Base-by-base conservation (phyloP, 2,329 filamentous ascomycete species). In the Colletotrichum sp. region DNA sequence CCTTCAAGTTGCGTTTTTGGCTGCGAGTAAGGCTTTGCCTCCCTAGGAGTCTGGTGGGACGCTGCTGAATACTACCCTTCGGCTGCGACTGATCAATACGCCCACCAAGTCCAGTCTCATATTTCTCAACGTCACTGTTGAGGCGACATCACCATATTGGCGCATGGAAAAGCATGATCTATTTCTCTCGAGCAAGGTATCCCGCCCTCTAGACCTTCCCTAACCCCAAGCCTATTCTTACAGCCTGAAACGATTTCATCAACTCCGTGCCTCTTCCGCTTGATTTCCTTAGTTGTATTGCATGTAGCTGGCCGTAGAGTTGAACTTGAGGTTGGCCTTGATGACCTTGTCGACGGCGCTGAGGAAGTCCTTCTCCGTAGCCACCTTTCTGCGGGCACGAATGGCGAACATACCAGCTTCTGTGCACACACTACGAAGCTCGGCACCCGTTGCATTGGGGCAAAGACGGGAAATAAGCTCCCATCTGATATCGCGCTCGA, bases 321-420 rank as follows among this genome's bases (percentile, higher is more conserved):
- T 99, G 91, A 99, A 99, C 92, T 99, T 99, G 85, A 98, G 90
- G 87, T 99, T 98, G 81, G 95, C 96, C 92, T 98, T 98, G 89
- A 99, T 99, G 78, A 99, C 97, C 92, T 99, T 99, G 90, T 99
- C 97, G 77, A 99, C 97, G 4, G 97, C 96, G 74, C 95, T 96
- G 81, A 99, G 88, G 87, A 99, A 99, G 87, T 99, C 97, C 91
- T 99, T 99, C 90, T 99, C 97, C 2, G 96, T 96, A 0, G 97
- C 97, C 18, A 99, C 95, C 94, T 99, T 99, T 87, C 97, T 93
- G 84, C 97, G 90, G 48, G 95, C 95, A 63, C 97, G 93, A 79
- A 99, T 98, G 76, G 97, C 97, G 83, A 98, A 99, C 96, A 99
- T 99, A 79, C 97, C 97, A 2, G 97, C 96, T 87, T 99, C 97